Conservation (phyloP, 352 stramenopile genomes). For the Phytophthora constricta region DNA sequence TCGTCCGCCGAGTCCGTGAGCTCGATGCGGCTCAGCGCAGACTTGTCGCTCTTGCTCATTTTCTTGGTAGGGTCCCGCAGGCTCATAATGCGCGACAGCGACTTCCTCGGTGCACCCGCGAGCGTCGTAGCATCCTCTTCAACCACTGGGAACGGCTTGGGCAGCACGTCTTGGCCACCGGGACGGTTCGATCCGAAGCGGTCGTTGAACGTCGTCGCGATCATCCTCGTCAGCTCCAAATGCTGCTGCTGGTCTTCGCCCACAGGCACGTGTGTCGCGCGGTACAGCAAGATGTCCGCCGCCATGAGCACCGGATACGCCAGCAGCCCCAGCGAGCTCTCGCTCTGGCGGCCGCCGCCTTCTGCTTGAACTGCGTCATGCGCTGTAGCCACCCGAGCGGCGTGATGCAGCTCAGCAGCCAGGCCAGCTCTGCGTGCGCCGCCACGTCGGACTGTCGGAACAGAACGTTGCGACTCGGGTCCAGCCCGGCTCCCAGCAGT, state of each 20-base stretch:
- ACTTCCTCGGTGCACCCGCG: conserved; percentile 15
- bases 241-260: conserved; percentile 99
- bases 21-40: conserved; percentile 94
- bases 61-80: conserved; percentile 96
- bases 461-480: conserved; percentile 73
- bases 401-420: conserved; percentile 97
- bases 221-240: conserved; percentile 98
- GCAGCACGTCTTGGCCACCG: conserved; percentile 46
- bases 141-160: conserved; percentile 60
- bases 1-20: conserved; percentile 79
- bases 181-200: conserved; percentile 77
- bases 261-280: conserved; percentile 96
- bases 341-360: conserved; percentile 84
- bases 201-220: conserved; percentile 96
- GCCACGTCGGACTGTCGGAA: conserved; percentile 86
- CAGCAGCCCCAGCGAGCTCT: conserved; percentile 93
- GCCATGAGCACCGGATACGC: conserved; percentile 99
- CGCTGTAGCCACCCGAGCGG: conserved; percentile 98
- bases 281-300: conserved; percentile 99
- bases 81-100: conserved; percentile 96
- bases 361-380: conserved; percentile 99
- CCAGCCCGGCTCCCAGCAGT: conserved; percentile 94
- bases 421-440: conserved; percentile 96
- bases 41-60: conserved; percentile 98
- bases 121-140: conserved; percentile 45